Conservation (phyloP, 305 asterid genomes). For the Andrographis paniculata region DNA sequence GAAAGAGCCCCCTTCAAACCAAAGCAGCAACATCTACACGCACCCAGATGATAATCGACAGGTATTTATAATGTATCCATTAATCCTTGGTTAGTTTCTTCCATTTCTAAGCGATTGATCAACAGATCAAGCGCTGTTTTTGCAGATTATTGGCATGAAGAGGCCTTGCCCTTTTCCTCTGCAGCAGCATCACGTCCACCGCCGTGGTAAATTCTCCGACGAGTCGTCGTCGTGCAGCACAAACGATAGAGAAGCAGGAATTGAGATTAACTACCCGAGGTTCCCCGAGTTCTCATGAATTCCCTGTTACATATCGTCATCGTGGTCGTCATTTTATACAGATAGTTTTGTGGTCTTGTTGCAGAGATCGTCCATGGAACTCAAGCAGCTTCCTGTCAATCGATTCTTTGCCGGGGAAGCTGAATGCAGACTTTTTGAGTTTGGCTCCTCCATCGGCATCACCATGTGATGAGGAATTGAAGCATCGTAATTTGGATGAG, state of each 20-base stretch:
- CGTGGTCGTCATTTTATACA: too few relatives aligned
- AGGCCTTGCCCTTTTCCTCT: conserved; percentile 58
- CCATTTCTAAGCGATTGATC: too few relatives aligned
- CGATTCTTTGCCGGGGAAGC: conserved; percentile 21
- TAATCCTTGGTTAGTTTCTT: conserved; percentile 15
- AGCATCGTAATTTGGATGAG: too few relatives aligned
- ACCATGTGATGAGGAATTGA: too few relatives aligned
- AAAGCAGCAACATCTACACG: conserved; percentile 28
- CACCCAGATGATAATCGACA: not conserved
- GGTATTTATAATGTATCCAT: not conserved
- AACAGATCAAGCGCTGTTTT: not conserved
- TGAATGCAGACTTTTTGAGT: conserved; percentile 67
- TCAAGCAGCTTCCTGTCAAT: not conserved
- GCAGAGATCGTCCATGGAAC: conserved; percentile 44
- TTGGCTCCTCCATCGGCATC: conserved; percentile 55
- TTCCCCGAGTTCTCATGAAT: too few relatives aligned
- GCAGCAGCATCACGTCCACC: conserved; percentile 18
- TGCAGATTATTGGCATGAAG: conserved; percentile 62
- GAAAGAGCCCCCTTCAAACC: conserved; percentile 99
- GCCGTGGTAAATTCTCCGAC: too few relatives aligned
- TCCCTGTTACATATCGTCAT: too few relatives aligned
- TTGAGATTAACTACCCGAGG: too few relatives aligned
- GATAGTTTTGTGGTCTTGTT: conserved; percentile 2
- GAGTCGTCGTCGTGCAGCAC: too few relatives aligned
- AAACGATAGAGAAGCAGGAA: too few relatives aligned